Conservation (phyloP, 2,329 filamentous ascomycete species). For the Fonsecaea pedrosoi region DNA sequence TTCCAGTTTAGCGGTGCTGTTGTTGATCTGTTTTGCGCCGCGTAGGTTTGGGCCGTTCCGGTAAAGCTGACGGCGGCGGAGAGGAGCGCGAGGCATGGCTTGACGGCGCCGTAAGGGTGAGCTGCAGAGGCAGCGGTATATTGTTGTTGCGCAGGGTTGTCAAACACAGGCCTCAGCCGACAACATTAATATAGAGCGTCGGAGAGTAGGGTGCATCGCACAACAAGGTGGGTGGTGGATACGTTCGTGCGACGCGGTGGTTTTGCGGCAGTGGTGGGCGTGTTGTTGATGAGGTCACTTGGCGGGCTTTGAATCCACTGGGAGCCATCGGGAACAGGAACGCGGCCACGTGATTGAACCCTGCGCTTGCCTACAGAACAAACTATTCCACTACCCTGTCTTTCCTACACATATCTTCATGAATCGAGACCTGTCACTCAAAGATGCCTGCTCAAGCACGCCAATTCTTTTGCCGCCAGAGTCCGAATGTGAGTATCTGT, state of each 20-base stretch:
- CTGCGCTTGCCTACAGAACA: background rate
- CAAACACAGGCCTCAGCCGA: background rate
- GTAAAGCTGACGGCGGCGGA: conserved; percentile 33
- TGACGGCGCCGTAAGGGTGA: background rate
- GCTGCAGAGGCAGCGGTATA: conserved; percentile 7
- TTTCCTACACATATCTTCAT: too few relatives aligned
- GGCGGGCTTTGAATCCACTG: background rate
- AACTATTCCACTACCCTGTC: background rate
- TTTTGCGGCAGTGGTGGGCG: background rate
- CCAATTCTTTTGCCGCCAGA: too few relatives aligned
- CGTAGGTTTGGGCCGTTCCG: conserved; percentile 27
- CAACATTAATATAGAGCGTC: background rate
- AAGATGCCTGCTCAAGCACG: too few relatives aligned
- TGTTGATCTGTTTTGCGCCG: conserved; percentile 21
- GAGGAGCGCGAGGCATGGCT: conserved; percentile 37
- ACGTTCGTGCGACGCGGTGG: background rate
- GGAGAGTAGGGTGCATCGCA: background rate
- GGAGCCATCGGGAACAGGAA: background rate
- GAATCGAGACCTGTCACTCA: too few relatives aligned
- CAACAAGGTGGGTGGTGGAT: background rate
- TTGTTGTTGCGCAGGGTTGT: background rate
- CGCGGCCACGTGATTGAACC: background rate
- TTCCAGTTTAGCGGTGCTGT: conserved; percentile 29
- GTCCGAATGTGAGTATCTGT: too few relatives aligned
- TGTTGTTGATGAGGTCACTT: conserved; percentile 10